Evolutionary conservation across 164 flowering plant genomes (phyloP), one percentile per base, ranked within the genome.

Genomic region (Litsea cubeba): DNA sequence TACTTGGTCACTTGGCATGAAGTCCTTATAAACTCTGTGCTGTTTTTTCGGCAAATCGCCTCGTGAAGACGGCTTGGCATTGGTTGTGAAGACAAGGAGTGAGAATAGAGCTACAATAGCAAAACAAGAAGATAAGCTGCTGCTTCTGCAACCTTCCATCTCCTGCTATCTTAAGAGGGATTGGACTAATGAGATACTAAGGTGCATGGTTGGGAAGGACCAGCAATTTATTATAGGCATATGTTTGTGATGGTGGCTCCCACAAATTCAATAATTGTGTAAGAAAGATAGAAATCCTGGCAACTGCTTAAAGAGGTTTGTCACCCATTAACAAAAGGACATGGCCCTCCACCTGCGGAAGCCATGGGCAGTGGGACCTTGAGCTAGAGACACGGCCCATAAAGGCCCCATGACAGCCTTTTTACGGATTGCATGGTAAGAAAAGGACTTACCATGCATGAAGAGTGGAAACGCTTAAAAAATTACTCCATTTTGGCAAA

Each of bases 1-100:
- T 87, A 86, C 14, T 50, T 40, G 0, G 91, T 86, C 10, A 32
- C 65, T 1, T 35, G 65, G 73, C 94, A 88, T 8, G 87, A 83
- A 12, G 75, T 75, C 50, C 68, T 72, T 68, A 89, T 85, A 84
- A 85, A 89, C 1, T 75, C 76, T 10, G 51, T 77, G 76, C 66
- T 74, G 32, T 70, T 15, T 65, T 65, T 68, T 15, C 12, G 26
- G 26, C 30, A 20, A 63, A 17, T 23, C 15, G 25, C 28, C 24
- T 22, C 23, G 11, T 20, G 23, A 63, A 22, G 23, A 22, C 24
- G 66, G 22, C 22, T 63, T 22, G 12, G 8, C 12, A 22, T 63
- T 22, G 66, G 20, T 63, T 24, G 66, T 17, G 66, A 63, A 63
- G 14, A 58, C 62, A 2, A 63, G 66, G 14, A 63, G 30, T 24